These are phyloP conservation scores for Bonia amplexicaulis DNA, from an alignment of 176 grass and related monocot genomes.

Conservation along the genomic window DNA sequence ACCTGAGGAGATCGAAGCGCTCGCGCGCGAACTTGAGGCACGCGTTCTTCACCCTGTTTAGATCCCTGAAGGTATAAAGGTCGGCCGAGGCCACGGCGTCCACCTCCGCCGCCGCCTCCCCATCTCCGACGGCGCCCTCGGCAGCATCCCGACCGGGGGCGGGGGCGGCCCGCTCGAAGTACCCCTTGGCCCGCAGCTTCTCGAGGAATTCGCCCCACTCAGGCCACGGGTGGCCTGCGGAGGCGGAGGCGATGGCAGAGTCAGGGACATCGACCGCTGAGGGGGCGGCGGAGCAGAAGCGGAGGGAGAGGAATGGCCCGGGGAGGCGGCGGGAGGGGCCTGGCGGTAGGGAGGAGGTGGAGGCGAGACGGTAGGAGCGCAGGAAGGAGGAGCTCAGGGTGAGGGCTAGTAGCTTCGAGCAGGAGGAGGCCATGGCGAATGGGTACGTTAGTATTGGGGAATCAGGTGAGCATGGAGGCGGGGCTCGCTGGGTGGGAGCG, in stretches of 20 bases:
- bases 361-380: slow-evolving; percentile 25
- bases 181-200: slow-evolving; percentile 73
- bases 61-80: slow-evolving; percentile 19
- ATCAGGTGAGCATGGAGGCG: neutral
- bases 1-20: slow-evolving; percentile 79
- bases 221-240: slow-evolving; percentile 59
- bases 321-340: slow-evolving; percentile 16
- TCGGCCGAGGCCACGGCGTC: neutral
- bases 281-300: slow-evolving; percentile 47
- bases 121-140: slow-evolving; percentile 8
- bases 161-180: slow-evolving; percentile 38
- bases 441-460: neutral
- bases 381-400: slow-evolving; percentile 35
- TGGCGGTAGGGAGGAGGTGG: slow-evolving; percentile 18
- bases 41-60: slow-evolving; percentile 80
- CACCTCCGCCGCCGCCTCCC: neutral
- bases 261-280: neutral
- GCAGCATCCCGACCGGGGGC: neutral
- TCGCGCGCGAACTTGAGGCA: slow-evolving; percentile 89
- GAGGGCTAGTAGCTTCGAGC: slow-evolving; percentile 39
- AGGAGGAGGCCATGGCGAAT: slow-evolving; percentile 45
- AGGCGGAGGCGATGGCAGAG: neutral
- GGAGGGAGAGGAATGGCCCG: slow-evolving; percentile 29
- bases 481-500: neutral
- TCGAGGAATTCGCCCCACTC: slow-evolving; percentile 77